Evolutionary conservation across 2,329 filamentous ascomycete genomes (phyloP), one percentile per base, ranked within the genome.

Genomic region (Penicillium sp.): DNA sequence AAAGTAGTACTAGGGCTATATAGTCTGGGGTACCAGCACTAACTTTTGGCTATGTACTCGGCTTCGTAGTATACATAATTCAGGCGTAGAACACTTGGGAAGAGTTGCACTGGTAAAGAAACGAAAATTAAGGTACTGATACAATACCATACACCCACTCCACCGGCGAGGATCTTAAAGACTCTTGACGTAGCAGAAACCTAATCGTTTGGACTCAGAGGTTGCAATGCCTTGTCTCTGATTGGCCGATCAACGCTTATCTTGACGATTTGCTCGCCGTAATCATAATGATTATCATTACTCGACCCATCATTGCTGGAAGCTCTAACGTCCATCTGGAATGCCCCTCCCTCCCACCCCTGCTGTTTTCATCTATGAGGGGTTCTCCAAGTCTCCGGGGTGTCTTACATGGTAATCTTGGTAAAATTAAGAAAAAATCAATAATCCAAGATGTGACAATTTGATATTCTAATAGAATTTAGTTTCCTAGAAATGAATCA

Each of bases 181-280:
- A 39, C 68, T 71, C 69, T 71, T 73, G 70, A 74, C 71, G 70
- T 74, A 71, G 70, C 57, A 59, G 51, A 69, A 71, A 68, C 60
- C 67, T 73, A 72, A 73, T 72, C 69, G 67, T 61, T 62, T 65
- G 63, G 63, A 58, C 55, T 55, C 53, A 65, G 62, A 56, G 55
- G 60, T 73, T 68, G 68, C 58, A 71, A 73, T 68, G 35, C 58
- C 60, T 26, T 4, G 8, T 0, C 35, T n/a, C 56, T 74, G 61
- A 74, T 74, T 74, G 71, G 71, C 45, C 14, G 14, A 9, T 24
- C 29, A 2, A 49, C 42, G 63, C 71, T 74, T 73, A 73, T 74
- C 71, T 71, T 57, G 57, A 57, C 46, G 57, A 60, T 60, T 64
- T 64, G 53, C 56, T 29, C 48, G 56, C 50, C 55, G 57, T 64